Evolutionary conservation across 805 yeast species (phyloP), one percentile per base, ranked within the genome.

Genomic region (Cyberlindnera euphorbiae): DNA sequence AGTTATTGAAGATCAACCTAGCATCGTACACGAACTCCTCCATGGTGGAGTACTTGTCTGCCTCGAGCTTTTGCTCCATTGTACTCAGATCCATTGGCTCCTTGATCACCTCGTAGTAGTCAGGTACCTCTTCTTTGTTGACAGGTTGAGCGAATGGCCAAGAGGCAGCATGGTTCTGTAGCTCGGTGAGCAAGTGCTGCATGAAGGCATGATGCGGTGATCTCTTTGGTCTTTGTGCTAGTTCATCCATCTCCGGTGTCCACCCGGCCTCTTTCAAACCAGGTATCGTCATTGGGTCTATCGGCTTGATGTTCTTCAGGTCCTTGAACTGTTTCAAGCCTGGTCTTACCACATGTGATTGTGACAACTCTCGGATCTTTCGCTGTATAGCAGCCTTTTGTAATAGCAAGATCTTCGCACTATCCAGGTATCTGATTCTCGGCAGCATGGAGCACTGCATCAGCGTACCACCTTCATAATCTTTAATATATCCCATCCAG

Each of bases 401-500:
- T 18, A 89, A 64, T 35, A 93, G 64, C 34, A 93, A 61, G 28
- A 93, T 86, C 59, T 88, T 90, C 2, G 82, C 82, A 46, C 86
- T 81, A 58, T 93, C 98, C 34, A 93, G 66, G 59, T 93, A 93
- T 47, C 97, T 74, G 39, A 87, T 79, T 33, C 77, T 69, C 1
- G 97, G 97, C 35, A 93, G 66, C 94, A 90, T 89, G 1, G 90
- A 64, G 57, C 98, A 93, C 64, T 93, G 97, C 97, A 93, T 90
- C 42, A 93, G 66, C 1, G 98, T 93, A 50, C 97, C 98, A 17
- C 99, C 99, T 63, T 93, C 99, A 62, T 93, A 93, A 66, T 93
- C 98, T 60, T 93, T 93, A 55, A 93, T 93, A 60, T 93, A 93
- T 3, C 99, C 99, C 93, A 87, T 86, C 99, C 99, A 93, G 23